These are phyloP conservation scores for Crucibulum cyathiforme DNA, from an alignment of 1,284 basidiomycete genomes.

Conservation along the genomic window DNA sequence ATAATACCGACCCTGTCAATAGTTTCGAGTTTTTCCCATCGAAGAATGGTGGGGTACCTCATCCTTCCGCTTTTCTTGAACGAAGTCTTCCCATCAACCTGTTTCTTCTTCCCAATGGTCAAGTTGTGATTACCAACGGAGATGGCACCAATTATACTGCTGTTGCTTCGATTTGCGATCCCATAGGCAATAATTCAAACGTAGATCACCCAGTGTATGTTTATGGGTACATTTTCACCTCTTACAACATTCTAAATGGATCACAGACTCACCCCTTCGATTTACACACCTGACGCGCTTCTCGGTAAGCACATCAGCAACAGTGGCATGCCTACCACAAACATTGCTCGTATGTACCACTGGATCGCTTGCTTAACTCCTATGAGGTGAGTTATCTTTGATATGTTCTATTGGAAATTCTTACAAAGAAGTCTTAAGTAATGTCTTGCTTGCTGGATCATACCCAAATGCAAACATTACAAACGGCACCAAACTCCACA, in stretches of 20 bases:
- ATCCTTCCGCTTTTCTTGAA: slow-evolving; percentile 54
- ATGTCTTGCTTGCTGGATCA: slow-evolving; percentile 54
- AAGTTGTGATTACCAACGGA: slow-evolving; percentile 56
- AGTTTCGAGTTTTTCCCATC: slow-evolving; percentile 60
- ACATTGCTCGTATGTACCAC: slow-evolving; percentile 52
- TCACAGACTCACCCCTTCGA: slow-evolving; percentile 46
- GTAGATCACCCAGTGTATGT: slow-evolving; percentile 41
- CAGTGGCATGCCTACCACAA: slow-evolving; percentile 49
- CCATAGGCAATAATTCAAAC: slow-evolving; percentile 48
- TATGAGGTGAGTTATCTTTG: slow-evolving; percentile 29
- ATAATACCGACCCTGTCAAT: slow-evolving; percentile 51
- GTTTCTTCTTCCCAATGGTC: slow-evolving; percentile 60
- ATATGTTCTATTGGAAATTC: not conserved
- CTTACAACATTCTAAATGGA: not conserved
- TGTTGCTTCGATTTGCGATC: slow-evolving; percentile 45
- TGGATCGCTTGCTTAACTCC: slow-evolving; percentile 47
- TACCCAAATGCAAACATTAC: slow-evolving; percentile 49
- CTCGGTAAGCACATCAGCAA: slow-evolving; percentile 53
- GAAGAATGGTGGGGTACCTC: slow-evolving; percentile 50
- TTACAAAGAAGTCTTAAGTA: slow-evolving; percentile 17
- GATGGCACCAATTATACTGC: slow-evolving; percentile 52
- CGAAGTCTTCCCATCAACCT: slow-evolving; percentile 49
- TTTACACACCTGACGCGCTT: slow-evolving; percentile 57
- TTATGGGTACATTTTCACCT: not conserved
- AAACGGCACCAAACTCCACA: slow-evolving; percentile 36